Evolutionary conservation across 139 green algal species (phyloP).

Genomic region (Tetradesmus lagerheimii): DNA sequence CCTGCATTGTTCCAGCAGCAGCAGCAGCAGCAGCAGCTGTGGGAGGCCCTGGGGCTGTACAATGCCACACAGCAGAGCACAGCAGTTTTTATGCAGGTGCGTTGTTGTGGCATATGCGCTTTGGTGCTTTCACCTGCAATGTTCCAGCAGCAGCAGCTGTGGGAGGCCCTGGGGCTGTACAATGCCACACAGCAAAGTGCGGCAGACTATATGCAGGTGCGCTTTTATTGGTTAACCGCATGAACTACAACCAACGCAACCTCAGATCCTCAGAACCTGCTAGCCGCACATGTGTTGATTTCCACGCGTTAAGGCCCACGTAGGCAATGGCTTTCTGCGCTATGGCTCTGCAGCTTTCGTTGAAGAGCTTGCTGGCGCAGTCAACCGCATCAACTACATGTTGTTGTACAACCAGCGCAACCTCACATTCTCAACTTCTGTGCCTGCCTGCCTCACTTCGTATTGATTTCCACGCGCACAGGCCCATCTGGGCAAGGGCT

Average conservation of each 20-base stretch:
- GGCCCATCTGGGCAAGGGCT: not conserved
- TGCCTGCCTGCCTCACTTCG: no score
- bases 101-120: not conserved
- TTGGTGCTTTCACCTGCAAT: not conserved
- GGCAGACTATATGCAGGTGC: conserved; percentile 10
- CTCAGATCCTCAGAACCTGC: no score
- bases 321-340: not conserved
- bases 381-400: conserved; percentile 71
- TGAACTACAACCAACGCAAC: no score
- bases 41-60: conserved; percentile 62
- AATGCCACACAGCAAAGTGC: conserved; percentile 66
- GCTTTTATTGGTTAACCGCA: no score
- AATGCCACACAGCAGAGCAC: conserved; percentile 65
- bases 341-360: conserved; percentile 52
- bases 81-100: conserved; percentile 48
- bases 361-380: conserved; percentile 60
- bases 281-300: no score
- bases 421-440: no score
- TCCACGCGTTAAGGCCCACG: not conserved
- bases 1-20: no score
- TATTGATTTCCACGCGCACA: not conserved
- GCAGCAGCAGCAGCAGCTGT: conserved; percentile 47
- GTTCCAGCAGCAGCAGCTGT: conserved; percentile 41
- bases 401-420: conserved; percentile 86
- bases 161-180: conserved; percentile 62